A percentile compares a stretch with the other conserved stretches of the same genome.
These are phyloP conservation scores for Nectriaceae sp. DNA, from an alignment of 2,329 filamentous ascomycete species.

Conservation along the genomic window DNA sequence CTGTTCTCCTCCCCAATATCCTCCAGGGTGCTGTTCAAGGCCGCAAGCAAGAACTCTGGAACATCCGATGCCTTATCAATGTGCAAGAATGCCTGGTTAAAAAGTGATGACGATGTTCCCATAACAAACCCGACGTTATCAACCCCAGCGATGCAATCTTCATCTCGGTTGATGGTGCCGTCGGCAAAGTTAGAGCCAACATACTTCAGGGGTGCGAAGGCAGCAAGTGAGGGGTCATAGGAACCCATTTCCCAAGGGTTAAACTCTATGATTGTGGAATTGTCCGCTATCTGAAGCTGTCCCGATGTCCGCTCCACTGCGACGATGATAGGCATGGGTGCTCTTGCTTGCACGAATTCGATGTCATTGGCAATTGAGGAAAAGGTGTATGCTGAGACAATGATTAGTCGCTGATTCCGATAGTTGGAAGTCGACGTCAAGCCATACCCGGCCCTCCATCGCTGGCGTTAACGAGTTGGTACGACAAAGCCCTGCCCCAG, in stretches of 20 bases:
- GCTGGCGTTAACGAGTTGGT: slow-evolving; percentile 73
- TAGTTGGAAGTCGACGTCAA: background rate
- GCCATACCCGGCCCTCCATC: slow-evolving; percentile 57
- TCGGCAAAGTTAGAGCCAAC: slow-evolving; percentile 71
- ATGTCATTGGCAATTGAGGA: slow-evolving; percentile 61
- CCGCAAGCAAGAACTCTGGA: slow-evolving; percentile 51
- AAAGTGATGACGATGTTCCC: slow-evolving; percentile 82
- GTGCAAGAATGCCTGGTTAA: slow-evolving; percentile 74
- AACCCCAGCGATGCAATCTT: slow-evolving; percentile 73
- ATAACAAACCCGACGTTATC: slow-evolving; percentile 84
- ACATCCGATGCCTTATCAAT: slow-evolving; percentile 41
- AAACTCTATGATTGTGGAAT: slow-evolving; percentile 76
- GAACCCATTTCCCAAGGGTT: slow-evolving; percentile 80
- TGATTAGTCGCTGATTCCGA: background rate
- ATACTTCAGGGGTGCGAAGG: slow-evolving; percentile 70
- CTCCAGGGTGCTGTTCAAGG: slow-evolving; percentile 53
- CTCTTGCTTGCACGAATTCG: slow-evolving; percentile 62
- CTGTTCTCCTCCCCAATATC: slow-evolving; percentile 59
- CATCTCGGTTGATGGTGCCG: slow-evolving; percentile 57
- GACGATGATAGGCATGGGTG: slow-evolving; percentile 74
- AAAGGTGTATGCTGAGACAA: slow-evolving; percentile 66
- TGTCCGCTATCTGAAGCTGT: slow-evolving; percentile 56
- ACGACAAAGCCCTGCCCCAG: slow-evolving; percentile 76
- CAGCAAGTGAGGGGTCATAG: slow-evolving; percentile 71
- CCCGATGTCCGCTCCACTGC: slow-evolving; percentile 67